These are phyloP conservation scores for Blastobotrys illinoisensis DNA, from an alignment of 1,139 yeast species.

Conservation along the genomic window DNA sequence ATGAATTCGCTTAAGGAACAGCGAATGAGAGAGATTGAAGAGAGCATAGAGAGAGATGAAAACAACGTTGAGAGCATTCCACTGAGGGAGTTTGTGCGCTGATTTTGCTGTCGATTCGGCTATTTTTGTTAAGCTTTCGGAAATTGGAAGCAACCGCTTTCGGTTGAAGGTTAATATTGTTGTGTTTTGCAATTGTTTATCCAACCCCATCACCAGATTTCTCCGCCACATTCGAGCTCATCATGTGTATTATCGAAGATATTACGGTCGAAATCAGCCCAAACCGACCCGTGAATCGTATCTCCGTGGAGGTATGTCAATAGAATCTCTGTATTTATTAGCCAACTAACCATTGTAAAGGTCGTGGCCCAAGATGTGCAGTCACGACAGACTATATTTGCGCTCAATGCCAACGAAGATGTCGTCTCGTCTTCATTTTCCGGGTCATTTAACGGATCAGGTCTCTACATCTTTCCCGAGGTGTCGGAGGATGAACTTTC, in stretches of 20 bases:
- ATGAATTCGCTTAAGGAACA: slow-evolving; percentile 10
- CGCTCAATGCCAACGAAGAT: background rate
- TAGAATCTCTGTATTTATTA: background rate
- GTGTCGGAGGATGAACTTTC: background rate
- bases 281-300: background rate
- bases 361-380: background rate
- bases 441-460: background rate
- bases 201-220: too few species aligned
- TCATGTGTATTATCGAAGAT: background rate
- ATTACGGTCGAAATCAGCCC: background rate
- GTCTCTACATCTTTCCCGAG: background rate
- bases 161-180: background rate
- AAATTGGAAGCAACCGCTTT: too few species aligned
- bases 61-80: slow-evolving; percentile 9
- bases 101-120: too few species aligned
- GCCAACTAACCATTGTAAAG: background rate
- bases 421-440: background rate
- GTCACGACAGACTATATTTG: background rate
- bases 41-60: background rate
- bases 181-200: background rate
- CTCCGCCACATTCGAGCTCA: background rate
- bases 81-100: slow-evolving; percentile 1
- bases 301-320: background rate
- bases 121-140: background rate
- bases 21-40: slow-evolving; percentile 10